Evolutionary conservation across 352 stramenopile species (phyloP), one percentile per base, ranked within the genome.

Genomic region (Thalassiosira oceanica): DNA sequence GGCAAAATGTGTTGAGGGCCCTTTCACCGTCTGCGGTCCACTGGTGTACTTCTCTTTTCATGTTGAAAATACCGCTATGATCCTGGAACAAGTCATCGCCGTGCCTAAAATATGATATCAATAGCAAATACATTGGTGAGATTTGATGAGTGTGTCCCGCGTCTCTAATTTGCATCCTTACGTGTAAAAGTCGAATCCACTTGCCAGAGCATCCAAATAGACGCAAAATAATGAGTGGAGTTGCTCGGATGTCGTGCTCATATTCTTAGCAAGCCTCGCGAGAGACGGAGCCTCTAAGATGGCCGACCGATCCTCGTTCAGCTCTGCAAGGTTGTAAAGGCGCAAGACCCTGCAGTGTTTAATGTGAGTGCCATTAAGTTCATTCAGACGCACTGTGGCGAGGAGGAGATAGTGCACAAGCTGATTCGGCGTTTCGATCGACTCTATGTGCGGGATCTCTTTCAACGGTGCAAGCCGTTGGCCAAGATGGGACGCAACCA

Each of bases 401-500:
- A 57, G 41, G 33, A 68, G 54, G 8, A 78, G 45, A 33, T 52
- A 64, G 41, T 78, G 52, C 33, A 78, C 41, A 3, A 78, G 67
- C 53, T 78, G 50, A 20, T 69, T 67, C 16, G 61, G 58, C 15
- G 67, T 78, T 56, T 78, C 26, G 36, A 77, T 50, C n/a, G 43
- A 42, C 33, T 52, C 63, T 18, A 55, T 44, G 5, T 28, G n/a
- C 27, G 27, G 29, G 1, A 70, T 33, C 35, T 2, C 35, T 51
- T 63, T 68, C 15, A 61, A 31, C 2, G 45, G 60, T 37, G 67
- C 39, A n/a, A 72, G 53, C 18, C 43, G 36, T 29, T 65, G 33
- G 13, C 62, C 62, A 36, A 73, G 33, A 39, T 73, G 62, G 46
- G 62, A 73, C 61, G 41, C 39, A 13, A 48, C 37, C 16, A 73